Percentiles rank a stretch among this genome's conserved stretches.
phyloP scores from a whole-genome alignment of 768 basidiomycete genomes.

The Amanita molliuscula region DNA sequence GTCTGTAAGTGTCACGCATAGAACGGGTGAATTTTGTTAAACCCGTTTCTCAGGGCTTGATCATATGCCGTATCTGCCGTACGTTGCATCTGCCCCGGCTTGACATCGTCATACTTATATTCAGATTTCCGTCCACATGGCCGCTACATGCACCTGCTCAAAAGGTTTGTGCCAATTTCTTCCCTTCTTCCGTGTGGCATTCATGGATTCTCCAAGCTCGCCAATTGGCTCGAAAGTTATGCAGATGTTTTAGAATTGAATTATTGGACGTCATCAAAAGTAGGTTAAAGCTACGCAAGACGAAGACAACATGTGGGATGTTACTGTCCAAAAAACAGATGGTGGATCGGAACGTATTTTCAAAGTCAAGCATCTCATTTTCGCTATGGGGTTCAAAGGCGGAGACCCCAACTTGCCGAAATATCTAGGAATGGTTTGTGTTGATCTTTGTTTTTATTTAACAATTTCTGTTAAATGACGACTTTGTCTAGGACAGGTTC shows the following conservation, averaged over 20 bases:
- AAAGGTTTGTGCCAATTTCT: conserved; percentile 22
- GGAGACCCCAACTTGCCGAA: conserved; percentile 35
- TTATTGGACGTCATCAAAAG: conserved; percentile 38
- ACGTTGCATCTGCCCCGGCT: conserved; percentile 11
- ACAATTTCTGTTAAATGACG: not conserved
- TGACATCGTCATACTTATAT: not conserved
- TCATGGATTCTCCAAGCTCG: conserved; percentile 13
- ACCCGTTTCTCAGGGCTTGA: conserved; percentile 30
- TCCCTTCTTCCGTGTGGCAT: not conserved
- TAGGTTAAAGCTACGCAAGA: conserved; percentile 24
- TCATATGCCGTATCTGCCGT: conserved; percentile 56
- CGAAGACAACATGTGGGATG: conserved; percentile 28
- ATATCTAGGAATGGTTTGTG: conserved; percentile 33
- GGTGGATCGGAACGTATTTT: conserved; percentile 28
- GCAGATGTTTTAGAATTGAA: conserved; percentile 30
- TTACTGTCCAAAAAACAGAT: conserved; percentile 24
- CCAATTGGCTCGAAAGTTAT: conserved; percentile 23
- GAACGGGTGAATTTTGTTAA: not conserved
- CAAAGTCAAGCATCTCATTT: conserved; percentile 39
- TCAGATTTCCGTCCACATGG: conserved; percentile 52
- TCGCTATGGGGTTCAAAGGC: conserved; percentile 41
- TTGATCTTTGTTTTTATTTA: not conserved
- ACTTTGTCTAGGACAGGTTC: conserved; percentile 36
- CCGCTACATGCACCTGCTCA: conserved; percentile 46
- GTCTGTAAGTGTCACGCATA: conserved; percentile 36